Conservation (phyloP, 2,329 filamentous ascomycete species). For the Parascedosporium putredinis region DNA sequence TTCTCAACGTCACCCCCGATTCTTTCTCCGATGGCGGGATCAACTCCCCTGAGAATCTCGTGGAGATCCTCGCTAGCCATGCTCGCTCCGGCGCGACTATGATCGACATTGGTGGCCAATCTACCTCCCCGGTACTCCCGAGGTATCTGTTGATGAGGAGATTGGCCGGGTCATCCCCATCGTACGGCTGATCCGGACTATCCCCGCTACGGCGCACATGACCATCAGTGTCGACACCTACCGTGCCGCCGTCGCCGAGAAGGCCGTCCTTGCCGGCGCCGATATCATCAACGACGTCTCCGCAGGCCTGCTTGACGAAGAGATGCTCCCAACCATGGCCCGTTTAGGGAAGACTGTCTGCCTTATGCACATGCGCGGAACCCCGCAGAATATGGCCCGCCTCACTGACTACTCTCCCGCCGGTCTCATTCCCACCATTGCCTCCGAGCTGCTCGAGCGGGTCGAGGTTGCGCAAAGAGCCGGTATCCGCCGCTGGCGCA, state of each 20-base stretch:
- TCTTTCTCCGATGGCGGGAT: constrained; percentile 89
- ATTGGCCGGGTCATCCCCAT: constrained; percentile 66
- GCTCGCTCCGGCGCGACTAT: constrained; percentile 66
- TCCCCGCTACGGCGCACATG: constrained; percentile 52
- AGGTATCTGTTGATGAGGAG: constrained; percentile 66
- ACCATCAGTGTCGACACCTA: constrained; percentile 89
- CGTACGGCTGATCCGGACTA: constrained; percentile 60
- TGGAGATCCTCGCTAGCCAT: constrained; percentile 48
- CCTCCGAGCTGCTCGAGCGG: constrained; percentile 56
- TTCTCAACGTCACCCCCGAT: constrained; percentile 89
- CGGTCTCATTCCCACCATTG: constrained; percentile 56
- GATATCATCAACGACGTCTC: constrained; percentile 95
- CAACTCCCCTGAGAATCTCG: constrained; percentile 45
- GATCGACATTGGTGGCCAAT: constrained; percentile 88
- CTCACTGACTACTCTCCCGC: constrained; percentile 54
- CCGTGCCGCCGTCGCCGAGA: constrained; percentile 69
- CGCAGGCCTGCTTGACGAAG: constrained; percentile 64
- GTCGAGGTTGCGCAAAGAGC: constrained; percentile 66
- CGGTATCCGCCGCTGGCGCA: constrained; percentile 84
- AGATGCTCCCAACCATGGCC: constrained; percentile 76
- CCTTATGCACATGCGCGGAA: constrained; percentile 92
- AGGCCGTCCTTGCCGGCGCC: constrained; percentile 67
- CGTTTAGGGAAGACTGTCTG: constrained; percentile 66
- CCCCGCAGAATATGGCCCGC: constrained; percentile 67
- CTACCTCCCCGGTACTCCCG: constrained; percentile 63